Percentiles rank a stretch among this genome's conserved stretches.
phyloP scores from a whole-genome alignment of 2,329 filamentous ascomycete genomes.

The Fusarium sp. region DNA sequence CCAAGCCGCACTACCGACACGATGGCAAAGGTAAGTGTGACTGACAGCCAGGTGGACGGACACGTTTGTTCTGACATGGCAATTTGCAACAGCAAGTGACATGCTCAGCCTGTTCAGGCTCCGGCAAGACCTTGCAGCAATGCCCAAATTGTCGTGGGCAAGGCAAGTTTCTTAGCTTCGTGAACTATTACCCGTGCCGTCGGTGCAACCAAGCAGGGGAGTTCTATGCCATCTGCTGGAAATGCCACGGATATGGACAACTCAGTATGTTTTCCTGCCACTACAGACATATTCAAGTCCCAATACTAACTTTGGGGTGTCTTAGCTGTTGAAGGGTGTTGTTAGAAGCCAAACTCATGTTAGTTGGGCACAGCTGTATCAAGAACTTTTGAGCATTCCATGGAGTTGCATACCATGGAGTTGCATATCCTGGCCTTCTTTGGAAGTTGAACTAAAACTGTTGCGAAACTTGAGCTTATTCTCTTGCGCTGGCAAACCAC shows the following conservation, averaged over 20 bases:
- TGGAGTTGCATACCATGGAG: no score
- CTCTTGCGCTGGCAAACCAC: no score
- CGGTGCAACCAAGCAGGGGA: background rate
- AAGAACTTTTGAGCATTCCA: no score
- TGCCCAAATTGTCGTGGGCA: background rate
- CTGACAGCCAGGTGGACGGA: background rate
- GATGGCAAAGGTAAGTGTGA: background rate
- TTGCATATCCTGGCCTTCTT: no score
- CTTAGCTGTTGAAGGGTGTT: background rate
- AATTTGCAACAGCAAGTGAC: background rate
- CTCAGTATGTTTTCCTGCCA: background rate
- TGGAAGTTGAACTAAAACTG: no score
- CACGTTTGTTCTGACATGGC: background rate
- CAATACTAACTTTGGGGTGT: background rate
- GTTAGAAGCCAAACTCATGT: background rate
- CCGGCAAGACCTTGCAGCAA: background rate
- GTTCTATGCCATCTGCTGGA: background rate
- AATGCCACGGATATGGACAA: background rate
- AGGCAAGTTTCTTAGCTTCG: background rate
- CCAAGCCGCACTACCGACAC: background rate
- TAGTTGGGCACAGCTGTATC: no score
- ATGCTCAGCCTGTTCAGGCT: background rate
- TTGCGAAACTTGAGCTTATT: no score
- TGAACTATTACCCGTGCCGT: background rate
- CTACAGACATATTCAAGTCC: background rate